Percentiles rank a stretch among this genome's conserved stretches.
Conservation (phyloP, 106 monocot genomes). For the Alisma plantagoaquatica region DNA sequence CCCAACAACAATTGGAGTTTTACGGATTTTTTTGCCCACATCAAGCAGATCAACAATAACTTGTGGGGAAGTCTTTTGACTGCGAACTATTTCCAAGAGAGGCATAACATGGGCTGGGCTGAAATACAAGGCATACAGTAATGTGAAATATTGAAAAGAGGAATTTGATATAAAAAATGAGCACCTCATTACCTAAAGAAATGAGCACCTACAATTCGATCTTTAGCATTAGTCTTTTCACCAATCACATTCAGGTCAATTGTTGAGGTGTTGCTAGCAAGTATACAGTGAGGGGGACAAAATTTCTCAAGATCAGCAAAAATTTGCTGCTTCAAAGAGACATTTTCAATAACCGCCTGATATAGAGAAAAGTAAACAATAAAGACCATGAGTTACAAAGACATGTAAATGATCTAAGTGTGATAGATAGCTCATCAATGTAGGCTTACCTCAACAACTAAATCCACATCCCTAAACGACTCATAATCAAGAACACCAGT, state of each 20-base stretch:
- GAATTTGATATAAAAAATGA: conserved; percentile 9
- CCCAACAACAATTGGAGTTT: conserved; percentile 89
- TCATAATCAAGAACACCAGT: conserved; percentile 81
- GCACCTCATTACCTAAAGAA: conserved; percentile 65
- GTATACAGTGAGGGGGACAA: conserved; percentile 75
- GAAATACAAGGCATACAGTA: too few relatives aligned
- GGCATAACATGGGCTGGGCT: conserved; percentile 99
- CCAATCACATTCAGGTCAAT: conserved; percentile 93
- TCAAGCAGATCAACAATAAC: conserved; percentile 81
- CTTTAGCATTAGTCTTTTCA: conserved; percentile 57
- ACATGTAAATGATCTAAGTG: too few relatives aligned
- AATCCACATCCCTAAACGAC: conserved; percentile 62
- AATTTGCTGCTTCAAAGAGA: conserved; percentile 89
- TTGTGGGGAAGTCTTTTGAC: conserved; percentile 80
- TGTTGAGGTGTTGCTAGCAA: conserved; percentile 90
- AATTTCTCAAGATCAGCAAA: conserved; percentile 85
- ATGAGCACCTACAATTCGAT: conserved; percentile 89
- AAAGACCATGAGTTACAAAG: too few relatives aligned
- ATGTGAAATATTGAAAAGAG: too few relatives aligned
- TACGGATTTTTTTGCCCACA: conserved; percentile 82
- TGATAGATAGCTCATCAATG: too few relatives aligned
- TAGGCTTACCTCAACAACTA: conserved; percentile 91
- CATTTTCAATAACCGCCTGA: conserved; percentile 93
- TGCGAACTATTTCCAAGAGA: conserved; percentile 89
- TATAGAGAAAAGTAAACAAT: background rate